Percentiles rank a stretch among this genome's conserved stretches.
Conservation (phyloP, 176 grass and related monocot species). For the Avena sativa region DNA sequence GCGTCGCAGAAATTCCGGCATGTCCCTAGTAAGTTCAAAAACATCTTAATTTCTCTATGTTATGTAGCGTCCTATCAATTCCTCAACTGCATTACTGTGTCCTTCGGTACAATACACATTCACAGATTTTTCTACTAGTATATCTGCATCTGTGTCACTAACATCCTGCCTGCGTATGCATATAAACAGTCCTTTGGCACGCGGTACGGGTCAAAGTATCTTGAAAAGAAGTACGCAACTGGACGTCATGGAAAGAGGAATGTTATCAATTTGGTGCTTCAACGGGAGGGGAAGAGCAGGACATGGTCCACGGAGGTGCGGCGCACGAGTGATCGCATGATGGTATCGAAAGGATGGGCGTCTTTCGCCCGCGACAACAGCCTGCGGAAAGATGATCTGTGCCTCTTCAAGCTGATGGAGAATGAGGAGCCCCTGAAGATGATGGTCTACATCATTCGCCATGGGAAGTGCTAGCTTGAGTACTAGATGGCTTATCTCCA, state of each 20-base stretch:
- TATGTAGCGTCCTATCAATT: not conserved
- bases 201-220: not conserved
- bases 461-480: not conserved
- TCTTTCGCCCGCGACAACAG: not conserved
- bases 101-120: too few relatives aligned
- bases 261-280: not conserved
- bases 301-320: not conserved
- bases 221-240: not conserved
- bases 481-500: not conserved
- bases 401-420: not conserved
- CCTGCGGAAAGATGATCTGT: not conserved
- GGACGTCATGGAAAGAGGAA: not conserved
- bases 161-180: not conserved
- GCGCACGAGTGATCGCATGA: too few relatives aligned
- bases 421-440: not conserved
- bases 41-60: not conserved
- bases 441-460: not conserved
- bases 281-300: not conserved
- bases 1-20: not conserved
- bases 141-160: not conserved
- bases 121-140: too few relatives aligned
- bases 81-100: not conserved
- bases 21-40: not conserved
- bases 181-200: not conserved
- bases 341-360: not conserved